Evolutionary conservation across 495 filamentous ascomycete genomes (phyloP), one percentile per base, ranked within the genome.

Genomic region (Penicillium parvum): DNA sequence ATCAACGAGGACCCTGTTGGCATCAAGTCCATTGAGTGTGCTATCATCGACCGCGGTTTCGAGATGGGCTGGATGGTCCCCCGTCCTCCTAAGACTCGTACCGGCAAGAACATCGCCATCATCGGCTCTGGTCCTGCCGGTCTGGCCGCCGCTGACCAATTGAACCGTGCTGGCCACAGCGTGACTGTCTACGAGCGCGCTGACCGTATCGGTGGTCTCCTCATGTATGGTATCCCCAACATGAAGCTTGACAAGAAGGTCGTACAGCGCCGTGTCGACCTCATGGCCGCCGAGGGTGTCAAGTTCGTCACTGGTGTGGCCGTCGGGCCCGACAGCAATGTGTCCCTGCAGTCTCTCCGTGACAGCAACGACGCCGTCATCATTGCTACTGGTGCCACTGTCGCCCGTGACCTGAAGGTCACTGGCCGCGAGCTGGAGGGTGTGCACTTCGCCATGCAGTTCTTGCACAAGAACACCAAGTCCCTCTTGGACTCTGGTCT

Each of bases 241-340:
- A 99, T 99, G 92, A 99, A 99, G 76, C 83, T 99, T 20, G 92
- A 99, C 77, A 99, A 99, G 78, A 88, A 87, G 60, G 78, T 99
- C 43, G 92, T 99, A 36, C 88, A 97, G 75, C 86, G 92, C 36
- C 86, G 92, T 58, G 88, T 92, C 15, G 85, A 99, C 66, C 85
- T 99, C 66, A 95, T 99, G 90, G 86, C 85, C 38, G 82, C 81
- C 8, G 92, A 99, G 67, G 94, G 92, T 23, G 67, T 97, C 60
- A 74, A 80, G 40, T 96, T 95, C 62, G 81, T 85, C 55, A 85
- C 88, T 19, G 78, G 82, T 50, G 77, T 84, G 32, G 64, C 82
- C 19, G 75, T 99, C 52, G 92, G 91, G 20, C 82, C 92, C 53
- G 87, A 94, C 40, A 65, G 57, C 37, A 64, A 83, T 14, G 68